Base-by-base conservation (phyloP, 768 basidiomycete species). In the Collybia nuda region DNA sequence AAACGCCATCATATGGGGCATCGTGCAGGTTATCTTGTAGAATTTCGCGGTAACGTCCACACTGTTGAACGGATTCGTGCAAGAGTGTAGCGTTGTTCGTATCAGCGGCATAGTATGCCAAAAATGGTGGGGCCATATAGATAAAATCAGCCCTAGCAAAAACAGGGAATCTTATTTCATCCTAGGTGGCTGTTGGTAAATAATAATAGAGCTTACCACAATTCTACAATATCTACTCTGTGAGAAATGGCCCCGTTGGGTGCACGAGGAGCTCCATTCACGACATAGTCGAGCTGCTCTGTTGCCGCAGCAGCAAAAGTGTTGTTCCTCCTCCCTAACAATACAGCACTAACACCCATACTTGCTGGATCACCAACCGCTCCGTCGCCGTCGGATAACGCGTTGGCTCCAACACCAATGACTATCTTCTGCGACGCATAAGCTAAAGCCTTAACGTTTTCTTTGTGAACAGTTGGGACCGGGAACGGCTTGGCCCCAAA, bases 341-440 rank as follows among this genome's bases (percentile, higher is more conserved):
- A 59, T 8, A 62, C 58, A 2, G 79, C 74, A 2, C 72, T 68
- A 2, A 74, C 68, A 14, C 79, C 80, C 5, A 81, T 55, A 51
- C 74, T 75, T 1, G 82, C 78, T 0, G 84, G 84, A 53, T 86
- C 84, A 0, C 77, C 81, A 0, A 76, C 80, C 1, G 79, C 75
- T 3, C 76, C 76, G 40, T 72, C 69, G 2, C 72, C 74, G 23
- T 70, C 61, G 0, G 70, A 58, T 12, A 80, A 28, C 2, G 32
- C 39, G 18, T 66, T 56, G 2, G 48, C 46, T 1, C 61, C 62
- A 2, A 47, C 51, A 1, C 62, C 61, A 2, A 66, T 35, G 3
- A 56, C 53, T 22, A 64, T 62, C 17, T 60, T 59, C 6, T 52
- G 29, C 2, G 40, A 36, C 2, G 61, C 62, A 40, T 65, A 63